Percentiles rank a stretch among this genome's conserved stretches.
phyloP scores from a whole-genome alignment of 345 rosid genomes.

The Populus deltoides region DNA sequence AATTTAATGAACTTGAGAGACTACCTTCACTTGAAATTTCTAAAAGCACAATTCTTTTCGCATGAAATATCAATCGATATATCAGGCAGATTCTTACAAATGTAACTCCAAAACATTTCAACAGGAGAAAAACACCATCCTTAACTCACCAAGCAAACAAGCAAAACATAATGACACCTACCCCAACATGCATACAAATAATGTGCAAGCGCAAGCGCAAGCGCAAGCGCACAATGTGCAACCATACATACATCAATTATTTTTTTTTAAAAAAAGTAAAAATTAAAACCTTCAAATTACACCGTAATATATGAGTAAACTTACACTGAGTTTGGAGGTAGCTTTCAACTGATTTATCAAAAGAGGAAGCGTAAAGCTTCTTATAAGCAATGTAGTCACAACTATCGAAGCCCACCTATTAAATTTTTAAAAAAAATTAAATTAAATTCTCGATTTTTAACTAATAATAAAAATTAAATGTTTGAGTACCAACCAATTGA shows the following conservation, averaged over 20 bases:
- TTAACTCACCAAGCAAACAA: neutral
- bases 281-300: neutral
- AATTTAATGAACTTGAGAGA: neutral
- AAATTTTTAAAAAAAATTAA: neutral
- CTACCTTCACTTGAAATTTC: no score
- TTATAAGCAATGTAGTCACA: slow-evolving; percentile 63
- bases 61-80: no score
- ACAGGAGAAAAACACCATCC: neutral
- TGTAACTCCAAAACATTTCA: no score
- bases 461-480: neutral
- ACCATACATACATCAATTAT: neutral
- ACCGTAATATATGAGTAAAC: neutral
- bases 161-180: neutral
- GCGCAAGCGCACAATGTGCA: neutral
- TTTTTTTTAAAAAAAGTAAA: neutral
- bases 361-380: slow-evolving; percentile 66
- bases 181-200: neutral
- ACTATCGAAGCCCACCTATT: slow-evolving; percentile 88
- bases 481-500: slow-evolving; percentile 44
- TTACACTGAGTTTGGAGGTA: neutral
- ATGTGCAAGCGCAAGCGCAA: no score
- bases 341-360: slow-evolving; percentile 48
- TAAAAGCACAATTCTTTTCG: no score
- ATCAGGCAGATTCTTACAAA: no score
- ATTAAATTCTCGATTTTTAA: no score